A percentile compares a stretch with the other conserved stretches of the same genome.
These are phyloP conservation scores for Corinectria fuckeliana DNA, from an alignment of 2,329 filamentous ascomycete species.

Conservation along the genomic window DNA sequence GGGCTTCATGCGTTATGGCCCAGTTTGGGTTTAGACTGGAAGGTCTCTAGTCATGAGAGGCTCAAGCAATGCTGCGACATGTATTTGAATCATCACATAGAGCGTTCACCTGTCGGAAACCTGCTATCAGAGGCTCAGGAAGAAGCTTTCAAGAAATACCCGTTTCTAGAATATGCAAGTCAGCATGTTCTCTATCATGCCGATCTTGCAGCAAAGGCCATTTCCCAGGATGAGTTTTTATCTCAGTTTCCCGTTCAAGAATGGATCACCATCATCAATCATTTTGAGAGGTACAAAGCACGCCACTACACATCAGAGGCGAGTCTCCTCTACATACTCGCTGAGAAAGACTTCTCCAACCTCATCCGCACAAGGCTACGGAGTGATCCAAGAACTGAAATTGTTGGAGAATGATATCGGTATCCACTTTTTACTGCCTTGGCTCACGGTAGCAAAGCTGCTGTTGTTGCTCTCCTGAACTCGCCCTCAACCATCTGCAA, in stretches of 20 bases:
- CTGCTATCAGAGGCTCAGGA: neutral
- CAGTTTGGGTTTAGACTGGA: slow-evolving; percentile 40
- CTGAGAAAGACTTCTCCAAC: slow-evolving; percentile 32
- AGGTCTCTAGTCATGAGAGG: slow-evolving; percentile 47
- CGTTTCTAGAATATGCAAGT: slow-evolving; percentile 56
- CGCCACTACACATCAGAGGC: slow-evolving; percentile 34
- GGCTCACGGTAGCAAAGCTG: slow-evolving; percentile 37
- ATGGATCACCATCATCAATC: slow-evolving; percentile 43
- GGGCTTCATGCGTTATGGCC: slow-evolving; percentile 44
- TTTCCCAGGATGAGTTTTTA: slow-evolving; percentile 43
- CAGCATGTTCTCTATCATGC: slow-evolving; percentile 50
- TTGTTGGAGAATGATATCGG: slow-evolving; percentile 38
- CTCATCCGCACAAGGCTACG: slow-evolving; percentile 40
- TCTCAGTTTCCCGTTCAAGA: slow-evolving; percentile 30
- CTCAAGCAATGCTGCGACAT: slow-evolving; percentile 52
- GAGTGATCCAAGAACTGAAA: slow-evolving; percentile 20
- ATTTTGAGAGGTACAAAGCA: slow-evolving; percentile 36
- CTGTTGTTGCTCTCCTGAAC: slow-evolving; percentile 31
- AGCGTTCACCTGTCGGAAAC: neutral
- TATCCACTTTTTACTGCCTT: slow-evolving; percentile 46
- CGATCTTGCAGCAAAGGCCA: slow-evolving; percentile 39
- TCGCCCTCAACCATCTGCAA: slow-evolving; percentile 13
- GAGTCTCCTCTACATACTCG: slow-evolving; percentile 46
- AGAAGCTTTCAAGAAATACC: slow-evolving; percentile 33
- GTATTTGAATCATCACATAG: slow-evolving; percentile 42